Conservation (phyloP, 129 eudicot species). For the Gnaphalium uliginosum region DNA sequence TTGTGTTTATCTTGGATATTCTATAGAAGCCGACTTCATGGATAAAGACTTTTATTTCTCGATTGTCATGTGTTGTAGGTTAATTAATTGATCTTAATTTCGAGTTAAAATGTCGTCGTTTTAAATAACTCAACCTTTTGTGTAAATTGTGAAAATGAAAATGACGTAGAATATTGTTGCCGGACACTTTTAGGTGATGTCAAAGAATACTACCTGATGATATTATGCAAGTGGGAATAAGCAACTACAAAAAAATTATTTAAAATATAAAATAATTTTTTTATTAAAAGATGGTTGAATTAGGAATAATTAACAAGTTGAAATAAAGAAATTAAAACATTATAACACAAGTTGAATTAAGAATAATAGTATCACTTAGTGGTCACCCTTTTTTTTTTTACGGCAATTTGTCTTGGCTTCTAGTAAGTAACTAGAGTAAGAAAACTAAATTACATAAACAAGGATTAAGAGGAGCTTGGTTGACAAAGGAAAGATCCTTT, state of each 20-base stretch:
- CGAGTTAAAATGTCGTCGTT: too few species aligned
- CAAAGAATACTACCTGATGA: not conserved
- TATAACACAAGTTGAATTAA: not conserved
- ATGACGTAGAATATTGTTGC: not conserved
- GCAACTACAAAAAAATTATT: not conserved
- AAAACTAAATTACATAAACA: too few species aligned
- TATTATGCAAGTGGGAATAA: not conserved
- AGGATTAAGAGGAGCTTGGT: too few species aligned
- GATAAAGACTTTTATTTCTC: slow-evolving; percentile 3
- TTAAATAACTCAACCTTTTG: not conserved
- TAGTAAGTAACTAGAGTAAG: too few species aligned
- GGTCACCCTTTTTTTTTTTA: too few species aligned
- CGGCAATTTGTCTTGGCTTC: too few species aligned
- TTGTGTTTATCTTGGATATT: not conserved
- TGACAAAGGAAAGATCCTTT: too few species aligned
- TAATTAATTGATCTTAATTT: too few species aligned
- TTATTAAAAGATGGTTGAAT: not conserved
- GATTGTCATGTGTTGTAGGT: not conserved
- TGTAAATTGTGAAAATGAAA: not conserved
- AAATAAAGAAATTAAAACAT: not conserved
- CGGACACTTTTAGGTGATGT: not conserved
- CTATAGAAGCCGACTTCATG: not conserved
- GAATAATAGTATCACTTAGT: not conserved
- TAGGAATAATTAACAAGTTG: not conserved
- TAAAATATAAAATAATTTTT: too few species aligned